Conservation (phyloP, 2,329 filamentous ascomycete species). For the Diaporthe eres region DNA sequence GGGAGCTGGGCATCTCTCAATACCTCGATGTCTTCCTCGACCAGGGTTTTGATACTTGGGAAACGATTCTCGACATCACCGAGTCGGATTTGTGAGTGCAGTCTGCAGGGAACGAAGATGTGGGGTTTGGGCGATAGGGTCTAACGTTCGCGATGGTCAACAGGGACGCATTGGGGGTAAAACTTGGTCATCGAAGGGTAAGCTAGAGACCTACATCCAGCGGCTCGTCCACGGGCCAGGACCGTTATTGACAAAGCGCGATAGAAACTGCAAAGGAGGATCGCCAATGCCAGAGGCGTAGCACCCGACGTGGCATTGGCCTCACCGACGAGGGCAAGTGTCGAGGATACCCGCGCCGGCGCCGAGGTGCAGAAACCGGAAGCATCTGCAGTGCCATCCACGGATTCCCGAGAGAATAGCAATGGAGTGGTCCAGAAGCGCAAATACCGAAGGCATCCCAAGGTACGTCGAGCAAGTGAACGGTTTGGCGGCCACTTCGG, state of each 20-base stretch:
- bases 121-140: slow-evolving; percentile 31
- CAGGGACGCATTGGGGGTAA: slow-evolving; percentile 81
- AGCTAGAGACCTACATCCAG: slow-evolving; percentile 48
- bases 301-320: slow-evolving; percentile 67
- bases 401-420: slow-evolving; percentile 60
- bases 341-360: slow-evolving; percentile 69
- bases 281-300: slow-evolving; percentile 79
- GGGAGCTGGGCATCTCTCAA: slow-evolving; percentile 83
- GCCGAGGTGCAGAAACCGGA: slow-evolving; percentile 68
- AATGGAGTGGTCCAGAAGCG: slow-evolving; percentile 70
- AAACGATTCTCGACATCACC: slow-evolving; percentile 85
- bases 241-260: slow-evolving; percentile 41
- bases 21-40: slow-evolving; percentile 81
- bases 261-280: slow-evolving; percentile 86
- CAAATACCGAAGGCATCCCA: slow-evolving; percentile 84
- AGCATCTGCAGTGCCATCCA: slow-evolving; percentile 47
- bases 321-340: slow-evolving; percentile 62
- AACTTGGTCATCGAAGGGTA: slow-evolving; percentile 85
- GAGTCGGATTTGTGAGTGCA: slow-evolving; percentile 82
- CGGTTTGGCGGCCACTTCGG: background rate
- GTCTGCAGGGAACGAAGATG: background rate
- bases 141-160: slow-evolving; percentile 18
- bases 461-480: slow-evolving; percentile 61
- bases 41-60: slow-evolving; percentile 89
- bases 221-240: slow-evolving; percentile 34